Conservation (phyloP, 83 land plant genomes). For the Picea abies region DNA sequence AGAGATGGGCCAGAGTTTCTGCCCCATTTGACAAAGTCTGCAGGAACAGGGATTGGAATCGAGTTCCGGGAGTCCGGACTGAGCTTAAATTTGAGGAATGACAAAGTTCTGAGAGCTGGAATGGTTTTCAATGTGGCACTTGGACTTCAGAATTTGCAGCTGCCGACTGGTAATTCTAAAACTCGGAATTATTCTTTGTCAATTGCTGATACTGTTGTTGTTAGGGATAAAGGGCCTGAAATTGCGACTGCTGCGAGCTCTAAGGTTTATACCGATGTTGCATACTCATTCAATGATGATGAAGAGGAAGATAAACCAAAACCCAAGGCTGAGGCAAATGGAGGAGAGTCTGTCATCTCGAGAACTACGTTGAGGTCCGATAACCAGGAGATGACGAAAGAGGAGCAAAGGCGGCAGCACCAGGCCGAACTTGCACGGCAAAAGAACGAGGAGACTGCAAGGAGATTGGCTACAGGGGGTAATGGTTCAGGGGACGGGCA, state of each 20-base stretch:
- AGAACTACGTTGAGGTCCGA: conserved; percentile 87
- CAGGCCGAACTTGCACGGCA: conserved; percentile 96
- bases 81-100: conserved; percentile 79
- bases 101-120: conserved; percentile 61
- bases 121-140: conserved; percentile 93
- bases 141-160: conserved; percentile 83
- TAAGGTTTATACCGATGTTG: conserved; percentile 77
- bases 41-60: conserved; percentile 93
- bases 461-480: conserved; percentile 91
- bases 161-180: conserved; percentile 59
- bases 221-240: conserved; percentile 56
- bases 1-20: conserved; percentile 70
- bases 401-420: conserved; percentile 83
- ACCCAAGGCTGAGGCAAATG: conserved; percentile 39
- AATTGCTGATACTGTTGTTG: conserved; percentile 88
- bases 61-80: conserved; percentile 94
- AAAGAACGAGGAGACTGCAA: conserved; percentile 93
- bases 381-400: conserved; percentile 89
- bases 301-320: conserved; percentile 60
- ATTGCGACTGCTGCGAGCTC: conserved; percentile 63
- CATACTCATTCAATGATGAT: conserved; percentile 88
- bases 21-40: conserved; percentile 72
- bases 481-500: conserved; percentile 63
- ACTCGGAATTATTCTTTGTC: conserved; percentile 69
- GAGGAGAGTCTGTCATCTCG: conserved; percentile 36